Evolutionary conservation across 352 stramenopile genomes (phyloP).

Genomic region (Pythium pectinolyticum): DNA sequence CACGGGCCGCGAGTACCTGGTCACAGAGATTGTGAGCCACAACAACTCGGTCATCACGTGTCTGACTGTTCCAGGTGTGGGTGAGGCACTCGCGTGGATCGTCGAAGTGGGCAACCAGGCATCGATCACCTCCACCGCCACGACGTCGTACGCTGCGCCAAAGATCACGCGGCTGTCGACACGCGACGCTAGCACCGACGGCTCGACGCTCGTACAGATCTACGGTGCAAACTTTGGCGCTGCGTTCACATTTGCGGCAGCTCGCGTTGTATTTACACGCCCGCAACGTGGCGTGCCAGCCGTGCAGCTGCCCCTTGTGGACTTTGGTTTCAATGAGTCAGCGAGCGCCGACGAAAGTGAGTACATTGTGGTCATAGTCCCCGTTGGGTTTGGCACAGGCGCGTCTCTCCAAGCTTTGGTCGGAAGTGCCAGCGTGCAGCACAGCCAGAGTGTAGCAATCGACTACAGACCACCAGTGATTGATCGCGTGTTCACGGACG

Average conservation of each 20-base stretch:
- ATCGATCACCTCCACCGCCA: slow-evolving; percentile 33
- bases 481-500: slow-evolving; percentile 56
- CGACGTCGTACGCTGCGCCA: slow-evolving; percentile 57
- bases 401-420: slow-evolving; percentile 41
- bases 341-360: slow-evolving; percentile 22
- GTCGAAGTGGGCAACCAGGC: slow-evolving; percentile 58
- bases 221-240: slow-evolving; percentile 54
- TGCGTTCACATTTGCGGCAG: slow-evolving; percentile 37
- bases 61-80: slow-evolving; percentile 45
- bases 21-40: slow-evolving; percentile 40
- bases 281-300: slow-evolving; percentile 33
- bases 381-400: slow-evolving; percentile 40
- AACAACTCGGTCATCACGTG: slow-evolving; percentile 63
- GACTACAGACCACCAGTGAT: slow-evolving; percentile 48
- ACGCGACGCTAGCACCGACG: slow-evolving; percentile 33
- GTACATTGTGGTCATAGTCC: slow-evolving; percentile 44
- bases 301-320: slow-evolving; percentile 41
- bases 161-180: slow-evolving; percentile 23
- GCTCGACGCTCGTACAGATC: slow-evolving; percentile 46
- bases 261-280: slow-evolving; percentile 46
- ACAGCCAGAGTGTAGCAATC: slow-evolving; percentile 33
- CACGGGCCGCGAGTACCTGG: slow-evolving; percentile 52
- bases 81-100: slow-evolving; percentile 51
- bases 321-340: slow-evolving; percentile 34
- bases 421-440: slow-evolving; percentile 41